Evolutionary conservation across 345 rosid genomes (phyloP).

Genomic region (Eucalyptus regnans): DNA sequence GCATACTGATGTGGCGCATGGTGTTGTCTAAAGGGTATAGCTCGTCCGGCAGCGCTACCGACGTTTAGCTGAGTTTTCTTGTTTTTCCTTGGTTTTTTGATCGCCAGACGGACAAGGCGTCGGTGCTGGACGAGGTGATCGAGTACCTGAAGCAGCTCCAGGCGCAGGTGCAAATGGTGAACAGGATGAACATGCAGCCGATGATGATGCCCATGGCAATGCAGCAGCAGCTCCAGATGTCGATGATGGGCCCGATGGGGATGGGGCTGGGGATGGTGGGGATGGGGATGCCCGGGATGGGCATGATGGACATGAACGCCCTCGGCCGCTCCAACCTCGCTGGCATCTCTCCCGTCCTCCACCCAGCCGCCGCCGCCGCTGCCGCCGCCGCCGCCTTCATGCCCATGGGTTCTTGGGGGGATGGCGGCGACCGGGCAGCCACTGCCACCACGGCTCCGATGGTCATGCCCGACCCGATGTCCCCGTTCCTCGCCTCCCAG

Average conservation of each 20-base stretch:
- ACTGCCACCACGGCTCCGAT: slow-evolving; percentile 19
- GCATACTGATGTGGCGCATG: neutral
- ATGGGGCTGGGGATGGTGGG: slow-evolving; percentile 39
- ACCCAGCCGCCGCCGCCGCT: slow-evolving; percentile 12
- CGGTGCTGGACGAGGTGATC: slow-evolving; percentile 95
- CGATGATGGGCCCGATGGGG: slow-evolving; percentile 68
- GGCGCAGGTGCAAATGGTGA: slow-evolving; percentile 79
- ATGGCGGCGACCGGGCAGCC: slow-evolving; percentile 17
- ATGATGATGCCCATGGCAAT: slow-evolving; percentile 76
- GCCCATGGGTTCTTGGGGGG: slow-evolving; percentile 58
- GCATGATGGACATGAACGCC: slow-evolving; percentile 59
- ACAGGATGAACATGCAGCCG: slow-evolving; percentile 60
- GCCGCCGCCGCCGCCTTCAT: slow-evolving; percentile 30
- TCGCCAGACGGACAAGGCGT: slow-evolving; percentile 87
- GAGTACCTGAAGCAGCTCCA: slow-evolving; percentile 87
- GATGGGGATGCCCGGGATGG: slow-evolving; percentile 38
- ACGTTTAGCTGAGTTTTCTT: neutral
- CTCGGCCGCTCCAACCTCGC: slow-evolving; percentile 32
- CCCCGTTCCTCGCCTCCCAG: slow-evolving; percentile 65
- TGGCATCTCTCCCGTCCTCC: slow-evolving; percentile 27
- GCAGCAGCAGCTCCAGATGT: slow-evolving; percentile 85
- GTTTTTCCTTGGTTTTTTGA: neutral
- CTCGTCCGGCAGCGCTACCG: no score
- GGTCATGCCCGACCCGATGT: slow-evolving; percentile 40
- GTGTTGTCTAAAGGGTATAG: neutral